Evolutionary conservation across 176 grass and related monocot genomes (phyloP).

Genomic region (Eragrostis curvula): DNA sequence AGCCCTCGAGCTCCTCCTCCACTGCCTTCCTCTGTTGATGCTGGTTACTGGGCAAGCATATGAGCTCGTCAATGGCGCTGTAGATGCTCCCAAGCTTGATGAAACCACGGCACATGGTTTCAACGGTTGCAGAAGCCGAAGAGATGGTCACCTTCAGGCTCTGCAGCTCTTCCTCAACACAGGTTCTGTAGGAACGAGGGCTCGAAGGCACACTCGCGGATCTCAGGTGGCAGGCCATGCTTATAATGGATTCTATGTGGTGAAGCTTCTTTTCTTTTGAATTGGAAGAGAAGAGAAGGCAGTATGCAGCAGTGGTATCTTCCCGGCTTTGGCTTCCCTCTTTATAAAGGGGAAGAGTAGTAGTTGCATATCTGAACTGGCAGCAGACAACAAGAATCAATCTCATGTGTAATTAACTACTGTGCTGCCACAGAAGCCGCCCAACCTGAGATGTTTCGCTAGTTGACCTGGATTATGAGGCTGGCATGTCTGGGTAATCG

Average conservation of each 20-base stretch:
- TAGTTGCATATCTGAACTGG: too few species aligned
- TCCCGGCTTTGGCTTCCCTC: not conserved
- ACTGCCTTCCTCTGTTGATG: slow-evolving; percentile 20
- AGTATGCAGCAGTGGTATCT: not conserved
- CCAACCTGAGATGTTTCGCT: too few species aligned
- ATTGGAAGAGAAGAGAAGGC: slow-evolving; percentile 28
- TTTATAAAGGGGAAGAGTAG: not conserved
- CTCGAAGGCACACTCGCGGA: slow-evolving; percentile 38
- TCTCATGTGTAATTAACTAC: too few species aligned
- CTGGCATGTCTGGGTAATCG: too few species aligned
- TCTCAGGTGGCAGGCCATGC: slow-evolving; percentile 30
- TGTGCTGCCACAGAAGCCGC: too few species aligned
- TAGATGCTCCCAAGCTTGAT: slow-evolving; percentile 22
- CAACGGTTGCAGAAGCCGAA: slow-evolving; percentile 15
- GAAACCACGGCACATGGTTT: slow-evolving; percentile 13
- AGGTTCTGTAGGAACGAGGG: slow-evolving; percentile 23
- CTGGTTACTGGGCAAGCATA: slow-evolving; percentile 24
- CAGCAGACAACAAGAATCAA: too few species aligned
- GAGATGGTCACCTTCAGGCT: not conserved
- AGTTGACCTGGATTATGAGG: too few species aligned
- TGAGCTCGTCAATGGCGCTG: slow-evolving; percentile 19
- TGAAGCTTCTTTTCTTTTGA: slow-evolving; percentile 24
- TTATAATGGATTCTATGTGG: not conserved
- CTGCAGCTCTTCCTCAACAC: slow-evolving; percentile 5
- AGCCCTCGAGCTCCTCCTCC: slow-evolving; percentile 35